Evolutionary conservation across 306 rosid species (phyloP).

Genomic region (Abrus precatorius): DNA sequence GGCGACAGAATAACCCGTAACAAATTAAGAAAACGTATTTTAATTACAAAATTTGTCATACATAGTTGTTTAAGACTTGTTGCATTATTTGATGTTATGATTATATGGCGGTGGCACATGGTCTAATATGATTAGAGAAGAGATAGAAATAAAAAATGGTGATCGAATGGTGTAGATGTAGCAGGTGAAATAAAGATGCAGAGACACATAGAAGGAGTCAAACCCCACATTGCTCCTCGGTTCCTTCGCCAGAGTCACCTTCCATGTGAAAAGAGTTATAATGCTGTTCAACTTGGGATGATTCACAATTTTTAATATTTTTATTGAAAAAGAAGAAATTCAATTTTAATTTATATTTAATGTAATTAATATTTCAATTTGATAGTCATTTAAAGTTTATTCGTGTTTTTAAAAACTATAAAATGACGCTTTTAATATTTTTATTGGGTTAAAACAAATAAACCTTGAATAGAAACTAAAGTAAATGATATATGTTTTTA

Average conservation of each 20-base stretch:
- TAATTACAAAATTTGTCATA: slow-evolving; percentile 14
- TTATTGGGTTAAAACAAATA: too few species aligned
- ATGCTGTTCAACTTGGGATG: too few species aligned
- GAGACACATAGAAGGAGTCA: neutral
- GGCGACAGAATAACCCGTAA: neutral
- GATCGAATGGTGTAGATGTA: slow-evolving; percentile 54
- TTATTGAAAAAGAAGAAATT: too few species aligned
- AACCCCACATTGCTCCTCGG: slow-evolving; percentile 27
- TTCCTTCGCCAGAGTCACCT: slow-evolving; percentile 2
- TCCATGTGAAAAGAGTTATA: neutral
- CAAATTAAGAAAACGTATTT: neutral
- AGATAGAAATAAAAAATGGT: slow-evolving; percentile 28
- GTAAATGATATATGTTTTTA: too few species aligned
- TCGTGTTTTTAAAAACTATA: too few species aligned
- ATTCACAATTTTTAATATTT: neutral
- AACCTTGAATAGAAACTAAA: too few species aligned
- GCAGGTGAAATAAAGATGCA: slow-evolving; percentile 21
- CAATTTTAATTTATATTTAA: too few species aligned
- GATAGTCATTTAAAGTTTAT: too few species aligned
- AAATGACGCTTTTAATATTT: too few species aligned
- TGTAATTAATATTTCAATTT: too few species aligned
- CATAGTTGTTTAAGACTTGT: slow-evolving; percentile 2
- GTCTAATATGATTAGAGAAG: slow-evolving; percentile 6
- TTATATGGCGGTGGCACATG: slow-evolving; percentile 50
- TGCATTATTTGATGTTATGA: neutral